Evolutionary conservation across 164 flowering plant genomes (phyloP).

Genomic region (Cinnamomum chago): DNA sequence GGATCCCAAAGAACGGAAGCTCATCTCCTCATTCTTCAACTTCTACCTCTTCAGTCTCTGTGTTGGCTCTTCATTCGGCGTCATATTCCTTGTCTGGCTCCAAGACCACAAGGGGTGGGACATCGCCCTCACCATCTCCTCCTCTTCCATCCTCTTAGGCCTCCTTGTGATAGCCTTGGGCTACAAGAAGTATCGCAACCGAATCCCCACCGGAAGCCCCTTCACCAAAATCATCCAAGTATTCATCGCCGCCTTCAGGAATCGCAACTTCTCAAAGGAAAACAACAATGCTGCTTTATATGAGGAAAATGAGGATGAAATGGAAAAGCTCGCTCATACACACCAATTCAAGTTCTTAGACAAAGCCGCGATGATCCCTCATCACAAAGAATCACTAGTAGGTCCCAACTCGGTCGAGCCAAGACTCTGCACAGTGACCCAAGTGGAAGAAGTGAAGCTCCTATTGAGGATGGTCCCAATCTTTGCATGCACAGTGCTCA

Average conservation of each 20-base stretch:
- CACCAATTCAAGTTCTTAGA: constrained; percentile 15
- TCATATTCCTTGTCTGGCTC: constrained; percentile 31
- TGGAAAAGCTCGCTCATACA: constrained; percentile 8
- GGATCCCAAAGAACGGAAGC: constrained; percentile 15
- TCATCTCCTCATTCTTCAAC: constrained; percentile 32
- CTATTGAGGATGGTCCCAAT: constrained; percentile 38
- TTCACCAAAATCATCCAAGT: constrained; percentile 19
- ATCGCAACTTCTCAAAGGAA: constrained; percentile 6
- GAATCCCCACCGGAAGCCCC: constrained; percentile 21
- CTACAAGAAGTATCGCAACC: constrained; percentile 14
- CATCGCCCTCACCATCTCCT: constrained; percentile 10
- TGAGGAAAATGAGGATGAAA: background rate
- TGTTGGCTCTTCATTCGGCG: constrained; percentile 25
- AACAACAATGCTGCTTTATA: background rate
- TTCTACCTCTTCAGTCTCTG: constrained; percentile 25
- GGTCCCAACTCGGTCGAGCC: constrained; percentile 19
- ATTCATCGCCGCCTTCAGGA: constrained; percentile 16
- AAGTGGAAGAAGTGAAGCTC: constrained; percentile 51
- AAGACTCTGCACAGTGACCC: constrained; percentile 43
- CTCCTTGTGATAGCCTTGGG: constrained; percentile 11
- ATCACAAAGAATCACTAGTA: background rate
- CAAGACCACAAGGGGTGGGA: constrained; percentile 27
- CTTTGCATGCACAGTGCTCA: constrained; percentile 41
- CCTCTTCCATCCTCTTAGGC: constrained; percentile 11
- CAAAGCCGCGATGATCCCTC: constrained; percentile 6